Base-by-base conservation (phyloP, 352 stramenopile genomes). In the Elongisporangium anandrum region DNA sequence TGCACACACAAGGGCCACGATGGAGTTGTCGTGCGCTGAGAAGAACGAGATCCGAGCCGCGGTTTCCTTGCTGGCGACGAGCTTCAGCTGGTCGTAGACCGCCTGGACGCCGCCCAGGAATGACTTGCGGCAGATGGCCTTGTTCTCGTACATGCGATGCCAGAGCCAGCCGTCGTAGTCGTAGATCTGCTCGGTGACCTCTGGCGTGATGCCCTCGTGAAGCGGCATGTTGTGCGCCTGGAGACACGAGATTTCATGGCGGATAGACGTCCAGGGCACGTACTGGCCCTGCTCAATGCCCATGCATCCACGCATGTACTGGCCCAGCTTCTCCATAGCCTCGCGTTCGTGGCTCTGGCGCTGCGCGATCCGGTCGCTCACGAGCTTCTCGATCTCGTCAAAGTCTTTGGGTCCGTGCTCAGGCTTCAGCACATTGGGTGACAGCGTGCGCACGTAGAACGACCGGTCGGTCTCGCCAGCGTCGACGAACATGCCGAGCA, bases 1-100 rank as follows among this genome's bases (percentile, higher is more conserved):
- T 50, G 75, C 75, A 45, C 68, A 74, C 53, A 79, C 50, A 59
- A 83, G 72, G 23, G 73, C 73, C 2, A 85, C 70, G 59, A 85
- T 77, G 47, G 75, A 79, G 56, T 83, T 83, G 64, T 85, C 73
- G 53, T 85, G 75, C 16, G 73, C 73, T 9, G 75, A 85, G 59
- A 80, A 81, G 56, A 85, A 75, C 38, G 73, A 61, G 23, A 85
- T 56, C 29, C 29, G 29, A 9, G 29, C 6, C 48, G 63, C 66
- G 19, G 55, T 23, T 17, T 61, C 50, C 3, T 58, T 21, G 2
- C 22, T 52, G 17, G 77, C 63, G 26, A 75, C 63, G 38, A 47
- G 50, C 49, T 68, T 59, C 12, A 77, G 56, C 29, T 70, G 64
- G 16, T 63, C 52, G 54, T 73, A 70, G 26, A 82, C 68, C 50